Conservation (phyloP, 169 alveolate genomes). For the Prorocentrum cordatum region DNA sequence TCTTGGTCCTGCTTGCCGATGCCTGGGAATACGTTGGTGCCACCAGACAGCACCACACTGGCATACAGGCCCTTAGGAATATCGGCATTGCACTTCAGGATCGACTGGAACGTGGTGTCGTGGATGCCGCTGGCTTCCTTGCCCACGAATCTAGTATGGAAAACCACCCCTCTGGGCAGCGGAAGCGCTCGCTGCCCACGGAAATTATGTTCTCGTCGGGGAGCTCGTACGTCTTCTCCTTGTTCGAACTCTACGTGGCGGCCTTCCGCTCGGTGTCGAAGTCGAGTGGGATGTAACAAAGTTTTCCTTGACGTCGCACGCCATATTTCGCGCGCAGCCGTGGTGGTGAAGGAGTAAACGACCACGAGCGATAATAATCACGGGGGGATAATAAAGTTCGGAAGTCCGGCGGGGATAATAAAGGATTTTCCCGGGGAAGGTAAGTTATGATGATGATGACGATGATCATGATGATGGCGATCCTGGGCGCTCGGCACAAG, state of each 20-base stretch:
- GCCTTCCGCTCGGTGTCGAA: constrained; percentile 87
- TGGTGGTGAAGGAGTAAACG: constrained; percentile 85
- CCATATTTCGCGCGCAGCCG: constrained; percentile 94
- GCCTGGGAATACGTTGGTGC: constrained; percentile 95
- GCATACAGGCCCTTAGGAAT: constrained; percentile 92
- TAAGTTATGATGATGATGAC: too few relatives aligned
- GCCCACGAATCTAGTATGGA: constrained; percentile 92
- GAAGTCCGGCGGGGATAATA: too few relatives aligned
- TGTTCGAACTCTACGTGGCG: constrained; percentile 64
- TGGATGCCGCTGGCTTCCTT: constrained; percentile 85
- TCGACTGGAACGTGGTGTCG: constrained; percentile 91
- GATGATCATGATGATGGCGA: too few relatives aligned
- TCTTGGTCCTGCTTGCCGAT: constrained; percentile 94
- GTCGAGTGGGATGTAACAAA: constrained; percentile 91
- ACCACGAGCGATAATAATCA: too few relatives aligned
- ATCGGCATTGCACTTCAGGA: constrained; percentile 95
- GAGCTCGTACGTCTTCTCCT: constrained; percentile 89
- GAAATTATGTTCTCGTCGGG: constrained; percentile 97
- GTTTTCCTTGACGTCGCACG: constrained; percentile 94
- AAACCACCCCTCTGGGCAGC: constrained; percentile 98
- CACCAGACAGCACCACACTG: constrained; percentile 94
- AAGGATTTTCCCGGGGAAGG: too few relatives aligned
- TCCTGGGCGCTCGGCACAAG: too few relatives aligned
- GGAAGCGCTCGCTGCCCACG: constrained; percentile 92
- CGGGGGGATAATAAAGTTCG: too few relatives aligned